phyloP scores from a whole-genome alignment of 768 basidiomycete genomes.

The Suillus fuscotomentosus region DNA sequence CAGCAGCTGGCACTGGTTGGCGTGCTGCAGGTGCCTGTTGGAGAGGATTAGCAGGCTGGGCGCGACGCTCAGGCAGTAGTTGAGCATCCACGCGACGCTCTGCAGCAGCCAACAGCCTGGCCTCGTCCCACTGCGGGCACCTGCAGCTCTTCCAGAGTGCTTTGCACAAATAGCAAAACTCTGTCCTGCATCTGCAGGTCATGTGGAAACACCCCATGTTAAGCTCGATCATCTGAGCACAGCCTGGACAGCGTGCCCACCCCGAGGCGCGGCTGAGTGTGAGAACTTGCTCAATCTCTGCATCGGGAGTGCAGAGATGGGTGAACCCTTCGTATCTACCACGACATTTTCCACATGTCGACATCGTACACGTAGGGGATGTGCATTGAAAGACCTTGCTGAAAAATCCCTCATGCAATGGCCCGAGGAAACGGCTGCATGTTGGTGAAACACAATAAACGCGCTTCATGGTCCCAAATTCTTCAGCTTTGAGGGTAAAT shows the following conservation, averaged over 20 bases:
- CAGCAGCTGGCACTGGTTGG: conserved; percentile 4
- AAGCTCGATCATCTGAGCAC: conserved; percentile 38
- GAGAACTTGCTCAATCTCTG: conserved; percentile 24
- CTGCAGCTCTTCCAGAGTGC: conserved; percentile 60
- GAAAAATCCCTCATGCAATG: conserved; percentile 28
- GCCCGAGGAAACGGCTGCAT: conserved; percentile 38
- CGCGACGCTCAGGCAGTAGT: conserved; percentile 33
- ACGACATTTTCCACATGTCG: conserved; percentile 27
- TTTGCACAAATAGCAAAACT: conserved; percentile 49
- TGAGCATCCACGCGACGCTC: conserved; percentile 42
- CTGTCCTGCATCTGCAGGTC: conserved; percentile 36
- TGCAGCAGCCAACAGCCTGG: conserved; percentile 35
- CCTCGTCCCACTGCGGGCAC: conserved; percentile 70
- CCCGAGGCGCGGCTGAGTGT: conserved; percentile 24
- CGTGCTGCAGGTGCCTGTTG: background rate
- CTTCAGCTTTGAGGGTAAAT: conserved; percentile 26
- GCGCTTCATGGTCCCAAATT: conserved; percentile 33
- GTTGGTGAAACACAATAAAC: conserved; percentile 36
- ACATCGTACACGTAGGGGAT: conserved; percentile 15
- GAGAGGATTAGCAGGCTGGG: conserved; percentile 29
- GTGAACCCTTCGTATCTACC: conserved; percentile 20
- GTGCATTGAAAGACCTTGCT: conserved; percentile 19
- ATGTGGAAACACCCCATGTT: conserved; percentile 39
- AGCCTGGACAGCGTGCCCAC: conserved; percentile 41
- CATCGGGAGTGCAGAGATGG: conserved; percentile 26